Percentiles rank a stretch among this genome's conserved stretches.
Evolutionary conservation across 139 green algal genomes (phyloP).

Genomic region (Micractinium conductrix): DNA sequence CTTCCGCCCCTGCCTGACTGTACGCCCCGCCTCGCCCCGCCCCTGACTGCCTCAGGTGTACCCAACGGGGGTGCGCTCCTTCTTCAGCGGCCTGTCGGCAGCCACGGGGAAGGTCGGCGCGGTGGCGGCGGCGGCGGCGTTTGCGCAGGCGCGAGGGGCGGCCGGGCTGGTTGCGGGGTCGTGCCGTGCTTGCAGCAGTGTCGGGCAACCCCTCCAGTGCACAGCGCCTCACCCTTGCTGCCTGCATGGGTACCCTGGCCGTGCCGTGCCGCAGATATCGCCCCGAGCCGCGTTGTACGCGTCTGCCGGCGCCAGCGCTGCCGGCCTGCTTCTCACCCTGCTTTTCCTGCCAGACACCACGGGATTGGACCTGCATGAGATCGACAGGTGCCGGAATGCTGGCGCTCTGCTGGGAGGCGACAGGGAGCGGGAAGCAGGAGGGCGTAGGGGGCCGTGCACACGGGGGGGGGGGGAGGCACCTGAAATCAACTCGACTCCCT

Average conservation of each 20-base stretch:
- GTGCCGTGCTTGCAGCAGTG: no score
- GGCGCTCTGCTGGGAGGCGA: no score
- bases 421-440: no score
- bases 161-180: no score
- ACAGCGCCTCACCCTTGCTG: no score
- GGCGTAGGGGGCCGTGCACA: no score
- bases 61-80: slow-evolving; percentile 21
- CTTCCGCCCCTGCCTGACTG: no score
- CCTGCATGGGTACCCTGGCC: no score
- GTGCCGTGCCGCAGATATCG: background rate
- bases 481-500: no score
- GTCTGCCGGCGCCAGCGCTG: slow-evolving; percentile 51
- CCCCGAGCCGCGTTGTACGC: slow-evolving; percentile 51
- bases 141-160: slow-evolving; percentile 15
- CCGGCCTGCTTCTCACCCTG: slow-evolving; percentile 55
- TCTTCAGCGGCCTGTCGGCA: slow-evolving; percentile 63
- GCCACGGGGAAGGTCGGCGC: slow-evolving; percentile 68
- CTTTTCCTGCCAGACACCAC: slow-evolving; percentile 73
- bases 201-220: no score
- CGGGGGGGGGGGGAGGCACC: no score
- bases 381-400: slow-evolving; percentile 58
- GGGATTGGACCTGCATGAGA: slow-evolving; percentile 66
- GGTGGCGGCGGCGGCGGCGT: slow-evolving; percentile 52
- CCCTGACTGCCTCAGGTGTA: background rate
- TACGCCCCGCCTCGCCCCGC: background rate